Conservation (phyloP, 75 land plant genomes). For the Pseudotsuga menziesii region DNA sequence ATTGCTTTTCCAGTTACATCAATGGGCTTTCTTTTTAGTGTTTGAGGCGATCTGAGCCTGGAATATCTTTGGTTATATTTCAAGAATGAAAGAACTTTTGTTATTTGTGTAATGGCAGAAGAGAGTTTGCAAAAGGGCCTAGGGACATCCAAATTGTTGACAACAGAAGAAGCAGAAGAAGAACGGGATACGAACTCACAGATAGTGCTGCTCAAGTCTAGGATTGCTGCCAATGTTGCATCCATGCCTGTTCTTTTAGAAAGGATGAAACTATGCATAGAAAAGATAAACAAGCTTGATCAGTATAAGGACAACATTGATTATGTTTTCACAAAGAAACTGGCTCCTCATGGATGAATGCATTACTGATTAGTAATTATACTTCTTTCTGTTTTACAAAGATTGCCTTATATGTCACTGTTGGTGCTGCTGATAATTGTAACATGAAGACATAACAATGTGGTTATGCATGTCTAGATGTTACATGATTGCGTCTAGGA, state of each 20-base stretch:
- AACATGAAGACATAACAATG: too few species aligned
- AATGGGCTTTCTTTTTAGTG: not conserved
- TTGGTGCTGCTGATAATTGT: too few species aligned
- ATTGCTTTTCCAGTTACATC: not conserved
- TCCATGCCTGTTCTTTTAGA: constrained; percentile 2
- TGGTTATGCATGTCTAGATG: too few species aligned
- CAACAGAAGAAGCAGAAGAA: constrained; percentile 8
- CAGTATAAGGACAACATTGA: not conserved
- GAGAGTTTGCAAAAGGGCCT: not conserved
- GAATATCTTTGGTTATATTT: not conserved
- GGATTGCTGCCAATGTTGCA: constrained; percentile 8
- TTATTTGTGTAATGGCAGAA: not conserved
- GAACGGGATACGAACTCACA: not conserved
- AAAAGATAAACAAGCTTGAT: constrained; percentile 1
- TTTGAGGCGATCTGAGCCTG: not conserved
- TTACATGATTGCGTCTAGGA: too few species aligned
- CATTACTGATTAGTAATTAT: not conserved
- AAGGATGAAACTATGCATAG: constrained; percentile 5
- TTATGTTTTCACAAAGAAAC: not conserved
- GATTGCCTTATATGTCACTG: too few species aligned
- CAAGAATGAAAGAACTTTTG: not conserved
- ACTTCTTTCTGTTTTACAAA: not conserved
- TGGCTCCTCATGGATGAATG: not conserved
- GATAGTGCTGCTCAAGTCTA: constrained; percentile 5
- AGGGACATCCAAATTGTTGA: not conserved